Conservation (phyloP, 2,329 filamentous ascomycete genomes). For the Colletotrichum tamarilloi region DNA sequence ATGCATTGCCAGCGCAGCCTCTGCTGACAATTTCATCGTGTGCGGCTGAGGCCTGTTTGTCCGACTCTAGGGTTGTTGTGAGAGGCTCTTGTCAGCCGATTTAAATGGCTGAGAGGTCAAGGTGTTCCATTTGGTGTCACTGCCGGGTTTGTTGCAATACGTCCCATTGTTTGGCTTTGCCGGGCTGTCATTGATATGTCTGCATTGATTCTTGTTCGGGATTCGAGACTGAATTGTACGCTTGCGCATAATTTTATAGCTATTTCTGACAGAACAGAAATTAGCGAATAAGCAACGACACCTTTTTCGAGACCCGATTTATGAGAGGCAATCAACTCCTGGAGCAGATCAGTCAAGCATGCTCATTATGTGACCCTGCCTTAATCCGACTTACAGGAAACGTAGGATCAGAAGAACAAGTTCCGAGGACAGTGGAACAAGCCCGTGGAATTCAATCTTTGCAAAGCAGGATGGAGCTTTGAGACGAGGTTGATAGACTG, state of each 20-base stretch:
- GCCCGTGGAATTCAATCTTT: no score
- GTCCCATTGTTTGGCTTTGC: neutral
- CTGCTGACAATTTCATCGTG: neutral
- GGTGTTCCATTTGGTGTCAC: neutral
- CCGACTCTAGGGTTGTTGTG: neutral
- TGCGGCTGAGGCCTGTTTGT: slow-evolving; percentile 1
- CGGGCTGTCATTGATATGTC: neutral
- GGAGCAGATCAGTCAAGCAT: no score
- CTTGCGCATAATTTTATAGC: no score
- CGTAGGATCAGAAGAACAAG: neutral
- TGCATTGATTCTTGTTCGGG: neutral
- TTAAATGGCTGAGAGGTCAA: neutral
- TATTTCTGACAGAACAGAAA: no score
- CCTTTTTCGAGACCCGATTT: neutral
- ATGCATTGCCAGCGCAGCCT: slow-evolving; percentile 31
- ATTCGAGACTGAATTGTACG: neutral
- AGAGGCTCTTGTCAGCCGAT: neutral
- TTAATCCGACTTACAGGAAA: neutral
- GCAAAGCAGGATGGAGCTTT: no score
- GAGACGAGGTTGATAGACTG: no score
- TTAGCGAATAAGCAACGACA: no score
- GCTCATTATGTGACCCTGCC: no score
- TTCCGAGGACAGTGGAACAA: no score
- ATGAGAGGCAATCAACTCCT: neutral
- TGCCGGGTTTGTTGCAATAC: neutral